These are phyloP conservation scores for Vanrija sp. DNA, from an alignment of 1,284 basidiomycete species.

Conservation along the genomic window DNA sequence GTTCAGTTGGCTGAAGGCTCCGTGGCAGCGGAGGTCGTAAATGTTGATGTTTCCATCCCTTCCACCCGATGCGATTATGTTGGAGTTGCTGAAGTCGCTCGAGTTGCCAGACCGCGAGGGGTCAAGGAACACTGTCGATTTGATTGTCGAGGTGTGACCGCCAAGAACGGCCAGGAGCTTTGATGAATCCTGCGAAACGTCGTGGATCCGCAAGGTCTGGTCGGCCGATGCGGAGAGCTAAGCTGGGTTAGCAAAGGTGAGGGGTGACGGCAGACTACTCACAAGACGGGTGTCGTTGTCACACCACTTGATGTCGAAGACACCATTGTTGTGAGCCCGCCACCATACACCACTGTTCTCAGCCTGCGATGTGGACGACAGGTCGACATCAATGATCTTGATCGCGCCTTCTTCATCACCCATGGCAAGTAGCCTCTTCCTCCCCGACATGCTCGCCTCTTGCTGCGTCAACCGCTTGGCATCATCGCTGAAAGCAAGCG, in stretches of 20 bases:
- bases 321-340: constrained; percentile 66
- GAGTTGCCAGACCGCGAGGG: constrained; percentile 16
- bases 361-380: constrained; percentile 18
- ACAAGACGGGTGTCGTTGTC: constrained; percentile 54
- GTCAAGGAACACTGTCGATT: constrained; percentile 41
- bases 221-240: constrained; percentile 48
- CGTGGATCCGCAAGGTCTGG: constrained; percentile 37
- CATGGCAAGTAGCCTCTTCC: constrained; percentile 32
- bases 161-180: constrained; percentile 29
- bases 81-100: constrained; percentile 10
- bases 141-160: constrained; percentile 47
- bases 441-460: constrained; percentile 18
- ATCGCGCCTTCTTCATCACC: constrained; percentile 43
- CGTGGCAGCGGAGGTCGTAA: constrained; percentile 45
- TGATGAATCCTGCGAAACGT: constrained; percentile 25
- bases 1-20: constrained; percentile 1
- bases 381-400: constrained; percentile 39
- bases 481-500: constrained; percentile 30
- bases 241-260: not conserved
- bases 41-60: constrained; percentile 49
- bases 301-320: constrained; percentile 77
- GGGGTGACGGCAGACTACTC: constrained; percentile 11
- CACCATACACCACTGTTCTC: constrained; percentile 38
- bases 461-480: constrained; percentile 25
- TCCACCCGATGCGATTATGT: constrained; percentile 41